Percentiles rank a stretch among this genome's conserved stretches.
phyloP scores from a whole-genome alignment of 1,139 yeast genomes.

The Candida neerlandica region DNA sequence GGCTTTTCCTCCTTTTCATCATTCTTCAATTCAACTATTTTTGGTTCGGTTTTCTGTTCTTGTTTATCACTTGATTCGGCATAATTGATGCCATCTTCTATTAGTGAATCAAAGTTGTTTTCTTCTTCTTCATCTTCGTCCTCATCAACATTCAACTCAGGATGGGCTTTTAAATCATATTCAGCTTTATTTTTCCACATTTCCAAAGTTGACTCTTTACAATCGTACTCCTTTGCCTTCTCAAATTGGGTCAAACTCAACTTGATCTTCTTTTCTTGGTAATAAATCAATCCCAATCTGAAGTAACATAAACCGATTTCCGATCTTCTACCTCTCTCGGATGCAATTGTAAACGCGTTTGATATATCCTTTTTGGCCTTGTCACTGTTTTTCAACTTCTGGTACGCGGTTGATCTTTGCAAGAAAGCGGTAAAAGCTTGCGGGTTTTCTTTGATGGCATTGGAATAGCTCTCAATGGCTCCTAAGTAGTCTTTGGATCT shows the following conservation, averaged over 20 bases:
- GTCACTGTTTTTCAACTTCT: conserved; percentile 52
- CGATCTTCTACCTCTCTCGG: conserved; percentile 49
- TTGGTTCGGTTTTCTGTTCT: conserved; percentile 7
- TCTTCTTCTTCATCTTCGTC: conserved; percentile 14
- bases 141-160: conserved; percentile 19
- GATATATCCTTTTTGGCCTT: conserved; percentile 56
- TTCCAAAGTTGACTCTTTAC: conserved; percentile 48
- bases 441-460: conserved; percentile 42
- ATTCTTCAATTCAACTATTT: conserved; percentile 6
- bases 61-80: conserved; percentile 8
- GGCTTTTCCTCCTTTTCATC: conserved; percentile 6
- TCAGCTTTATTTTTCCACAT: conserved; percentile 56
- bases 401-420: conserved; percentile 59
- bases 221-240: conserved; percentile 50
- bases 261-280: conserved; percentile 46
- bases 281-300: conserved; percentile 56
- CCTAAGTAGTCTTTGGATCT: conserved; percentile 36
- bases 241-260: conserved; percentile 53
- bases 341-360: conserved; percentile 58
- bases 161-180: conserved; percentile 32
- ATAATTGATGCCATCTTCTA: conserved; percentile 9
- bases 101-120: conserved; percentile 6
- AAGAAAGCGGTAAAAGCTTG: conserved; percentile 53
- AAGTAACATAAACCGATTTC: conserved; percentile 63
- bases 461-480: conserved; percentile 34